Base-by-base conservation (phyloP, 495 filamentous ascomycete genomes). In the Mytilinidion resinicola region DNA sequence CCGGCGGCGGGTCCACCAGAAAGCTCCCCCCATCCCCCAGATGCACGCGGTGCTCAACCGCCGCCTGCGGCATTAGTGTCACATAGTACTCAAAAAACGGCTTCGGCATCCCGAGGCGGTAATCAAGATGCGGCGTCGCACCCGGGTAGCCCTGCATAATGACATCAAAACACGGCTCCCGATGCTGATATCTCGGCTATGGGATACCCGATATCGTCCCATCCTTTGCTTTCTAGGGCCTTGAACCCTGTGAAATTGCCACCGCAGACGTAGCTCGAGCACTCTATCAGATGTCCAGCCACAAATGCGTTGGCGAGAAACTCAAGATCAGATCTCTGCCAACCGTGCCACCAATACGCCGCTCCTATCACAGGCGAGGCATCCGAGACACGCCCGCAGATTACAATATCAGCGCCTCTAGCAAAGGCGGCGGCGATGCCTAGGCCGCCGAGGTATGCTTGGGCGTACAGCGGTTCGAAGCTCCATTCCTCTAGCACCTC, bases 231-330 rank as follows among this genome's bases (percentile, higher is more conserved):
- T 0, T 62, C 60, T 14, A 63, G 55, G 42, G 51, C 79, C 72
- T 79, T 80, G 71, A 84, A 84, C 1, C 81, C 82, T 9, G 78
- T 72, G 63, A 78, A 85, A 64, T 85, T 81, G 5, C 76, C 80
- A 1, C 82, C 80, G 34, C 71, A 76, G 50, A 39, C 42, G 53
- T 82, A 83, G 20, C 72, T 72, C 17, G 74, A 77, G 65, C 81
- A 84, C 57, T 83, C 81, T 39, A 82, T 80, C 11, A 84, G 68
- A 67, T 84, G 80, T 1, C 80, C 81, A 2, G 80, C 79, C 2
- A 84, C 72, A n/a, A 83, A 76, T 3, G 79, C 73, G 36, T 76
- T 75, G 3, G 81, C 80, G 3, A 84, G 61, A 54, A 78, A 69
- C 48, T 82, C 73, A 6, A 77, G 69, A 33, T 78, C 57, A 15